Conservation (phyloP, 805 yeast species). For the Metschnikowia rubicola region DNA sequence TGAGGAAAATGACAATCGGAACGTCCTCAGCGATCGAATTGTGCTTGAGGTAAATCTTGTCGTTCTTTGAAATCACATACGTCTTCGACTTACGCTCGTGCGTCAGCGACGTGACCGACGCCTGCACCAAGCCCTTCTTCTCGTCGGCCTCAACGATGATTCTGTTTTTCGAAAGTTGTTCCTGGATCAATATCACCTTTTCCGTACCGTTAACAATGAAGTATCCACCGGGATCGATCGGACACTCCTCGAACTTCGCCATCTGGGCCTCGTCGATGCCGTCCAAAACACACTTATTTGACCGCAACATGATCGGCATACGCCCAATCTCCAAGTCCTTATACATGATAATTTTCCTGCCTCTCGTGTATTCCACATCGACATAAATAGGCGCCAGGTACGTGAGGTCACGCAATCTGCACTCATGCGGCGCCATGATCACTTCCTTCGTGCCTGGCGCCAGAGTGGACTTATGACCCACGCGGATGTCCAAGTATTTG, state of each 20-base stretch:
- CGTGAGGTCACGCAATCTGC: constrained; percentile 89
- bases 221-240: constrained; percentile 98
- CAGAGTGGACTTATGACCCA: constrained; percentile 73
- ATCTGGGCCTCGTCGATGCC: constrained; percentile 76
- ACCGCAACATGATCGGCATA: constrained; percentile 98
- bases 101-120: constrained; percentile 95
- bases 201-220: constrained; percentile 98
- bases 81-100: constrained; percentile 98
- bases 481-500: constrained; percentile 88
- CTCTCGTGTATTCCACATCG: constrained; percentile 96
- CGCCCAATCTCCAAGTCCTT: constrained; percentile 91
- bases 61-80: constrained; percentile 89
- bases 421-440: constrained; percentile 85
- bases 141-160: constrained; percentile 97
- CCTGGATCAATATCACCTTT: constrained; percentile 94
- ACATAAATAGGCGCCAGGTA: constrained; percentile 94
- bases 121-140: constrained; percentile 90
- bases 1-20: constrained; percentile 87
- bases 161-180: constrained; percentile 94
- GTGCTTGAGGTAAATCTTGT: constrained; percentile 85
- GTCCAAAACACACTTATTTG: constrained; percentile 83
- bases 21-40: constrained; percentile 93
- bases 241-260: constrained; percentile 92
- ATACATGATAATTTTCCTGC: constrained; percentile 85
- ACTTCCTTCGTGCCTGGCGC: constrained; percentile 52